Percentiles rank a stretch among this genome's conserved stretches.
Evolutionary conservation across 176 grass and related monocot genomes (phyloP).

Genomic region (Juncus effusus): DNA sequence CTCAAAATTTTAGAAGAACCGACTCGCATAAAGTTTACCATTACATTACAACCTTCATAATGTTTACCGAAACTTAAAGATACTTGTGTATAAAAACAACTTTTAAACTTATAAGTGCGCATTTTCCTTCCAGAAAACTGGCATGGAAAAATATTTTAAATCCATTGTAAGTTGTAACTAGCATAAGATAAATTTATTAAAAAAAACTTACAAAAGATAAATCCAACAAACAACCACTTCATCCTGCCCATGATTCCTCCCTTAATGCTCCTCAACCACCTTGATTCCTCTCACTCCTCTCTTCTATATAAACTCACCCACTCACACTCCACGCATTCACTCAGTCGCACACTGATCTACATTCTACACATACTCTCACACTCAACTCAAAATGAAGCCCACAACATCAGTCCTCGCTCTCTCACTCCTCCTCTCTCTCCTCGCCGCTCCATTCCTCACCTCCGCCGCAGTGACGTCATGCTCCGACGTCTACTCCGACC

Average conservation of each 20-base stretch:
- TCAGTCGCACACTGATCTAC: not conserved
- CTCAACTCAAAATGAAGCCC: conserved; percentile 4
- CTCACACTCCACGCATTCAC: conserved; percentile 13
- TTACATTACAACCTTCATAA: too few species aligned
- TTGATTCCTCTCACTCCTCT: not conserved
- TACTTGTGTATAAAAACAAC: too few species aligned
- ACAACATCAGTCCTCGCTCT: not conserved
- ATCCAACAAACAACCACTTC: conserved; percentile 9
- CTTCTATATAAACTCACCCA: conserved; percentile 19
- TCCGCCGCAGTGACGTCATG: conserved; percentile 29
- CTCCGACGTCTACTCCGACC: conserved; percentile 43
- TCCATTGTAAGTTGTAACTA: too few species aligned
- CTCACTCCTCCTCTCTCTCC: conserved; percentile 2
- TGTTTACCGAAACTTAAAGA: too few species aligned
- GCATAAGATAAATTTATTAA: too few species aligned
- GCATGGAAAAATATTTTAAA: too few species aligned
- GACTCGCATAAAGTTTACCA: too few species aligned
- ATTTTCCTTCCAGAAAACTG: too few species aligned
- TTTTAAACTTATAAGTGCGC: too few species aligned
- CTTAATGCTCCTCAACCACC: conserved; percentile 18
- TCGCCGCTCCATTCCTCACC: not conserved
- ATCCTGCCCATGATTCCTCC: conserved; percentile 13
- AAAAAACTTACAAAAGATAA: not conserved
- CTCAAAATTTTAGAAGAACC: too few species aligned
- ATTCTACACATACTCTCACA: not conserved